Percentiles rank a stretch among this genome's conserved stretches.
These are phyloP conservation scores for Pascua sp. DNA, from an alignment of 1,284 basidiomycete species.

Conservation along the genomic window DNA sequence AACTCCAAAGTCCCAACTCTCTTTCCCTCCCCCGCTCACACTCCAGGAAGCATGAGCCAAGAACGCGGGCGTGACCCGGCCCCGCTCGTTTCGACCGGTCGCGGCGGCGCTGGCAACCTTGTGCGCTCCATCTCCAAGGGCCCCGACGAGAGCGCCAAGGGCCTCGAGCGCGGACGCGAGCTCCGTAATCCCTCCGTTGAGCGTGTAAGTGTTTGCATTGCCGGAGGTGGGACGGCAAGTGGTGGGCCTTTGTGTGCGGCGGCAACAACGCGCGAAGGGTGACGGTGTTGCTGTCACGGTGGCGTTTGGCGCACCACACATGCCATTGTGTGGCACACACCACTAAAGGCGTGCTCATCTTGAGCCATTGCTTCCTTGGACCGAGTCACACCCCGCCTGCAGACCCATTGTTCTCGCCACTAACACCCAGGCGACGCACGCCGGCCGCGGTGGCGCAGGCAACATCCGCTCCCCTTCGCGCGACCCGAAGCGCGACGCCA, in stretches of 20 bases:
- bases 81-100: conserved; percentile 41
- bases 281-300: too few species aligned
- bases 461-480: conserved; percentile 47
- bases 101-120: conserved; percentile 49
- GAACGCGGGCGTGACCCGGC: conserved; percentile 19
- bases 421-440: conserved; percentile 36
- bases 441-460: conserved; percentile 49
- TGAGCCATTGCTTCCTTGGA: background rate
- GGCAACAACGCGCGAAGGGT: background rate
- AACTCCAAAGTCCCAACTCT: background rate
- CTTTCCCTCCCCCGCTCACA: conserved; percentile 3
- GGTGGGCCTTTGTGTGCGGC: background rate
- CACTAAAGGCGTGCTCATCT: background rate
- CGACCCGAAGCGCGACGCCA: conserved; percentile 26
- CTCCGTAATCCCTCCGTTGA: conserved; percentile 26
- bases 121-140: conserved; percentile 39
- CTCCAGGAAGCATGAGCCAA: conserved; percentile 15
- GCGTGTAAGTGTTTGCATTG: conserved; percentile 21
- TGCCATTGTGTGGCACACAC: too few species aligned
- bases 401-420: background rate
- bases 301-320: too few species aligned
- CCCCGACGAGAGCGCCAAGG: conserved; percentile 34
- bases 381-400: background rate
- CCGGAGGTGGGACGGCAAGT: background rate
- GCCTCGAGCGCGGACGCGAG: conserved; percentile 43